A percentile compares a stretch with the other conserved stretches of the same genome.
These are phyloP conservation scores for Davidsoniella eucalypti DNA, from an alignment of 2,329 filamentous ascomycete genomes.

Conservation along the genomic window DNA sequence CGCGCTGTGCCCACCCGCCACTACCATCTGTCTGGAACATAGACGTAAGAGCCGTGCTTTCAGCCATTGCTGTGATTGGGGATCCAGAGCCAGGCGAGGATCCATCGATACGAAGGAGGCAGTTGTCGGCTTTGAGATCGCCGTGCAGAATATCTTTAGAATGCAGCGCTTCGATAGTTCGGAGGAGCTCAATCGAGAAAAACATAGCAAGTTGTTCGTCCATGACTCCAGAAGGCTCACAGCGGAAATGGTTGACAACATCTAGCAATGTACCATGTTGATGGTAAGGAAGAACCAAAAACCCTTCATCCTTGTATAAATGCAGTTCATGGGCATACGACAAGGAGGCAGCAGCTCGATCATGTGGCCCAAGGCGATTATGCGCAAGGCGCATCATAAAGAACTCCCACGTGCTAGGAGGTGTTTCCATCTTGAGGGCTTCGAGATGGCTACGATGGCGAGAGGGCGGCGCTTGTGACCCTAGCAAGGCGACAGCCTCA, in stretches of 20 bases:
- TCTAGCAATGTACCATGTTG: constrained; percentile 89
- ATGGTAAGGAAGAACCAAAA: constrained; percentile 73
- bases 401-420: constrained; percentile 86
- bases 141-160: constrained; percentile 68
- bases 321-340: constrained; percentile 81
- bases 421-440: constrained; percentile 87
- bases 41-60: constrained; percentile 28
- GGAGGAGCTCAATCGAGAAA: constrained; percentile 78
- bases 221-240: constrained; percentile 57
- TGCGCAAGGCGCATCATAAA: constrained; percentile 81
- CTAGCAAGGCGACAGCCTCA: constrained; percentile 34
- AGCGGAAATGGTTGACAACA: constrained; percentile 71
- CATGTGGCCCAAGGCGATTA: constrained; percentile 51
- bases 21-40: constrained; percentile 59
- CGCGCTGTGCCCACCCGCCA: constrained; percentile 64
- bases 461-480: constrained; percentile 41
- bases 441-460: constrained; percentile 46
- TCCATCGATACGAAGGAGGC: constrained; percentile 65
- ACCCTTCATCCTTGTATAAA: constrained; percentile 77
- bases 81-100: constrained; percentile 19
- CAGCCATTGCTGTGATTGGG: not conserved
- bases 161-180: constrained; percentile 79
- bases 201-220: constrained; percentile 92
- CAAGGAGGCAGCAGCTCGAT: constrained; percentile 61
- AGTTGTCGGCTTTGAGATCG: constrained; percentile 91